Base-by-base conservation (phyloP, 2,329 filamentous ascomycete genomes). In the Drechslera avenae region DNA sequence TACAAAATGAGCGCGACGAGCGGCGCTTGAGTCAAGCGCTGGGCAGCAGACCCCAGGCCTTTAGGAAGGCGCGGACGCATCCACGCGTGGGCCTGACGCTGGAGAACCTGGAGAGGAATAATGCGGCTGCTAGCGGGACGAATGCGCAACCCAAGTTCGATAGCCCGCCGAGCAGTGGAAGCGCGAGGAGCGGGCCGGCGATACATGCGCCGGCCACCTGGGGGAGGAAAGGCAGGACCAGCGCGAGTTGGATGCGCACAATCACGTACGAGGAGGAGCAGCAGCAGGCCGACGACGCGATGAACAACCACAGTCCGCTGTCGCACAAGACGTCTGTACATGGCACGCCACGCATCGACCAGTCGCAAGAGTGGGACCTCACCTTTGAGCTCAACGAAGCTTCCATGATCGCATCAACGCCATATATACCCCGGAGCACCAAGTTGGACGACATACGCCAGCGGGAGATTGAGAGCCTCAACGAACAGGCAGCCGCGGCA, bases 381-480 rank as follows among this genome's bases (percentile, higher is more conserved):
- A 72, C 73, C 8, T 72, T 78, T 13, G 77, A 80, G 30, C 73
- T 81, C 49, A 75, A 77, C 45, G 71, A 74, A 16, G 73, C 69
- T 14, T 78, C 76, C 12, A 61, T 81, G 32, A 72, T 80, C 4
- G 75, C 76, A 4, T 80, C 78, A 4, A 81, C 79, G 3, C 79
- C 79, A 12, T 72, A 72, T 54, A 60, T 76, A 17, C 69, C 71
- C n/a, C 66, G 74, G 60, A 78, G 65, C 49, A 73, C 69, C 2
- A 63, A 60, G 26, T 65, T 80, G 19, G 76, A 79, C 51, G 71
- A 75, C 32, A 74, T 79, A 39, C 67, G 75, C 37, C 68, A 74
- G 53, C 65, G 71, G 14, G 78, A 79, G 52, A 68, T 75, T 12
- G 72, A 77, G 44, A 68, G 59, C 14, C 47, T 75, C 21, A 73